Base-by-base conservation (phyloP, 441 rosid genomes). In the Daphne laureola region DNA sequence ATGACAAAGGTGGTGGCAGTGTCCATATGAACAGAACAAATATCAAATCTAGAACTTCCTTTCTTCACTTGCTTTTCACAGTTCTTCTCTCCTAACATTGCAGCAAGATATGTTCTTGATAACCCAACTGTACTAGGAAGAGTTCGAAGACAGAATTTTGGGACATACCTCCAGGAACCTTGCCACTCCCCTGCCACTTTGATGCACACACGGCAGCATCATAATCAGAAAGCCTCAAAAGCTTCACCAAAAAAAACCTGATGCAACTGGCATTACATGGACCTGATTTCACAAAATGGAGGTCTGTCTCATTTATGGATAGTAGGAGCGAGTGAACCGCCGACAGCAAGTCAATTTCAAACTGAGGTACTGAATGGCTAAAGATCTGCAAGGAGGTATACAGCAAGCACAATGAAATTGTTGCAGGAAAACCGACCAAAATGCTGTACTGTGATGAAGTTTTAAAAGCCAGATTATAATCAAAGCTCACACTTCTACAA, bases 131-230 rank as follows among this genome's bases (percentile, higher is more conserved):
- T 9, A 31, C 6, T 9, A 31, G 1, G 7, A 31, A 31, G 8
- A 5, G 38, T 31, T 31, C 11, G 38, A 7, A 46, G 18, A 43
- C 31, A 4, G 44, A 43, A 43, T 17, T 43, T 51, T 14, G 63
- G 48, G 12, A 51, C 69, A 49, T 80, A 91, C 98, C 98, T 75
- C 96, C 96, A 25, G 95, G 96, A 45, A 88, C 93, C 79, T 82
- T 91, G 73, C 84, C 80, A 25, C 69, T 59, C 49, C 90, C 83
- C 73, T 77, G 89, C 95, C 98, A 91, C 73, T 73, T 79, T 7
- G 93, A 77, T 14, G 80, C 59, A 53, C 98, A 91, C 23, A 91
- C 95, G 31, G 83, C 95, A 38, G 98, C 96, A 70, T 91, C 81
- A 46, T 86, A 82, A 35, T 93, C 95, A 1, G 93, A 81, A 43